These are phyloP conservation scores for Rosa chinensis DNA, from an alignment of 306 rosid species.

Conservation along the genomic window DNA sequence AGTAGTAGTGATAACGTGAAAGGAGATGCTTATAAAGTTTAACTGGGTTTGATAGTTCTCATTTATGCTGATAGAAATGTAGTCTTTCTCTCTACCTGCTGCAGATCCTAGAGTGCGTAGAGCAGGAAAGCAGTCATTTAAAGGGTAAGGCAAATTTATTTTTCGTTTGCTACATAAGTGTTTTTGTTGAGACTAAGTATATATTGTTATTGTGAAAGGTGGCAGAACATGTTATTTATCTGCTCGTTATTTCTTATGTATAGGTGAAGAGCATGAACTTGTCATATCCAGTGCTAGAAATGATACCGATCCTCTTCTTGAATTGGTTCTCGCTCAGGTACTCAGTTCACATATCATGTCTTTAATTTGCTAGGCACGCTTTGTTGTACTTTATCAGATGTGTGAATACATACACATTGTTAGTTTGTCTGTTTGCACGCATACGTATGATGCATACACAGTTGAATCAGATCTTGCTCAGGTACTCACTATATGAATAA, in stretches of 20 bases:
- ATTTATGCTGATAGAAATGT: no score
- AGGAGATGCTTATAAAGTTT: no score
- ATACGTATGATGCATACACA: neutral
- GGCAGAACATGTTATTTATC: constrained; percentile 7
- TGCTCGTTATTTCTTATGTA: constrained; percentile 26
- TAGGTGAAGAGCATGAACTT: constrained; percentile 87
- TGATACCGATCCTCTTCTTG: constrained; percentile 88
- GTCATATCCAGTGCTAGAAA: constrained; percentile 70
- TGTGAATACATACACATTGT: neutral
- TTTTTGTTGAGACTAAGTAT: no score
- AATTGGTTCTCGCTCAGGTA: constrained; percentile 89
- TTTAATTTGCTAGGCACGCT: neutral
- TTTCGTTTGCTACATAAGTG: neutral
- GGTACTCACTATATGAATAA: neutral
- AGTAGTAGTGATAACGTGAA: no score
- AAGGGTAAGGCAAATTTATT: no score
- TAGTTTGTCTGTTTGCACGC: neutral
- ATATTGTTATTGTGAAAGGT: neutral
- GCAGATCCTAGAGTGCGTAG: no score
- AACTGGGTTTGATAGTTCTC: no score
- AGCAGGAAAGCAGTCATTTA: no score
- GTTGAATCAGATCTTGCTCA: neutral
- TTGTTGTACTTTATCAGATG: neutral
- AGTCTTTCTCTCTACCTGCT: no score
- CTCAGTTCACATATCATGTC: constrained; percentile 19